These are phyloP conservation scores for Heterobasidion occidentale DNA, from an alignment of 1,284 basidiomycete genomes.

Conservation along the genomic window DNA sequence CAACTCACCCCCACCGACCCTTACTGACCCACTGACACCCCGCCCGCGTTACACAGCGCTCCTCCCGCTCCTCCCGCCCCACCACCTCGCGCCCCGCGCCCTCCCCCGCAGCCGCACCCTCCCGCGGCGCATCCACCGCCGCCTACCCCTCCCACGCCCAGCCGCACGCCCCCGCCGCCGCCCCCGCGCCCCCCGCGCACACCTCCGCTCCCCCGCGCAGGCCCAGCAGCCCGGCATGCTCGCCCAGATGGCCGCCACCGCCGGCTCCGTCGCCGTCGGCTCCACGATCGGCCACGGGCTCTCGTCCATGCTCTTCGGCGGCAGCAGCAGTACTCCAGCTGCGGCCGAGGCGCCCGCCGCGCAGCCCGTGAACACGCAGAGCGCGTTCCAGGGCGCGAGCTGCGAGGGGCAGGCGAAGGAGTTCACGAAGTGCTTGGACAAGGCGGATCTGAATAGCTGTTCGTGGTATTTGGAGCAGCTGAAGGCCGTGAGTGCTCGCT, in stretches of 20 bases:
- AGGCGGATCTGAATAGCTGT: constrained; percentile 67
- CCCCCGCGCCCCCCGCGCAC: constrained; percentile 30
- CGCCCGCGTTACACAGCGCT: constrained; percentile 33
- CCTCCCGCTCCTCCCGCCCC: constrained; percentile 51
- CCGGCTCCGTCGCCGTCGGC: constrained; percentile 80
- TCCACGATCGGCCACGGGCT: constrained; percentile 81
- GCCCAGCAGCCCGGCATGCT: constrained; percentile 55
- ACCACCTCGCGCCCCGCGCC: constrained; percentile 43
- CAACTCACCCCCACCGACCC: not conserved
- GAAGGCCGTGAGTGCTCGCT: constrained; percentile 55
- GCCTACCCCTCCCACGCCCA: constrained; percentile 31
- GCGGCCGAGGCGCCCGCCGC: constrained; percentile 33
- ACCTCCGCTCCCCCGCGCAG: constrained; percentile 24
- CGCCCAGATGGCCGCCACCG: constrained; percentile 82
- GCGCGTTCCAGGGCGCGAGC: constrained; percentile 33
- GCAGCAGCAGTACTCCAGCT: constrained; percentile 31
- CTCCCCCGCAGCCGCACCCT: constrained; percentile 34
- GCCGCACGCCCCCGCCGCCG: constrained; percentile 26
- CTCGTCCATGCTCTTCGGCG: constrained; percentile 80
- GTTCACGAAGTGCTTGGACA: constrained; percentile 73
- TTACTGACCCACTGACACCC: not conserved
- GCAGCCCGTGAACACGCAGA: constrained; percentile 37
- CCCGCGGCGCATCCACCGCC: constrained; percentile 29
- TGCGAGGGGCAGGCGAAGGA: constrained; percentile 75
- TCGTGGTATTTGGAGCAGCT: constrained; percentile 80